phyloP scores from a whole-genome alignment of 352 stramenopile genomes.

The Globisporangium barbulae region DNA sequence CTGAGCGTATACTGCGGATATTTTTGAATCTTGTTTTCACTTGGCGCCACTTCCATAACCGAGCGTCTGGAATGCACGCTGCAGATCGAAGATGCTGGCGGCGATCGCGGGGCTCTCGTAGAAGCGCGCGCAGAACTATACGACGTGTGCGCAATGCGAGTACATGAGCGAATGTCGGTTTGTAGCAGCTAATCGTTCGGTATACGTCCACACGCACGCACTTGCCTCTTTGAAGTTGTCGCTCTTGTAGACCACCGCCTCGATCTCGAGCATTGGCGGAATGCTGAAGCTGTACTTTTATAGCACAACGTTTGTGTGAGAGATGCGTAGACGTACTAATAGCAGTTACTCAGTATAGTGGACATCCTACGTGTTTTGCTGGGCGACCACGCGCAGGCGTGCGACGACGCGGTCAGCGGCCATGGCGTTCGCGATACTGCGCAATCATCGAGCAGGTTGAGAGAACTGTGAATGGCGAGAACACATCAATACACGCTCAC shows the following conservation, averaged over 20 bases:
- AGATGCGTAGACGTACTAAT: not conserved
- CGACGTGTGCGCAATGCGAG: not conserved
- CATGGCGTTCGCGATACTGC: slow-evolving; percentile 46
- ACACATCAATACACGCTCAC: slow-evolving; percentile 12
- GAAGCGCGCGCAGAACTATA: slow-evolving; percentile 53
- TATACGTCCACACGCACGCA: slow-evolving; percentile 19
- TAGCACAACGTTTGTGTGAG: not conserved
- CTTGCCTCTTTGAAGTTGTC: slow-evolving; percentile 48
- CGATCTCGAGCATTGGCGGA: slow-evolving; percentile 46
- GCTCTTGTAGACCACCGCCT: slow-evolving; percentile 51
- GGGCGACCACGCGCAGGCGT: slow-evolving; percentile 37
- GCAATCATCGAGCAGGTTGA: not conserved
- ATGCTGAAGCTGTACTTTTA: slow-evolving; percentile 30
- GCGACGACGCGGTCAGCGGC: slow-evolving; percentile 46
- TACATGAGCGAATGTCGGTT: not conserved
- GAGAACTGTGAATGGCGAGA: not conserved
- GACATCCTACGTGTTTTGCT: slow-evolving; percentile 38
- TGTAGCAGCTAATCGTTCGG: not conserved
- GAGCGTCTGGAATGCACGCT: slow-evolving; percentile 42
- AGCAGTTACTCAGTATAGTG: not conserved
- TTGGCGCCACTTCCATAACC: slow-evolving; percentile 8
- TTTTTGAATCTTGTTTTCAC: slow-evolving; percentile 14
- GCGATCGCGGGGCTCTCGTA: slow-evolving; percentile 40
- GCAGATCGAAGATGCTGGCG: slow-evolving; percentile 33
- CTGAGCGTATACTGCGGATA: not conserved